These are phyloP conservation scores for Botryotinia globosa DNA, from an alignment of 2,329 filamentous ascomycete genomes.

Conservation along the genomic window DNA sequence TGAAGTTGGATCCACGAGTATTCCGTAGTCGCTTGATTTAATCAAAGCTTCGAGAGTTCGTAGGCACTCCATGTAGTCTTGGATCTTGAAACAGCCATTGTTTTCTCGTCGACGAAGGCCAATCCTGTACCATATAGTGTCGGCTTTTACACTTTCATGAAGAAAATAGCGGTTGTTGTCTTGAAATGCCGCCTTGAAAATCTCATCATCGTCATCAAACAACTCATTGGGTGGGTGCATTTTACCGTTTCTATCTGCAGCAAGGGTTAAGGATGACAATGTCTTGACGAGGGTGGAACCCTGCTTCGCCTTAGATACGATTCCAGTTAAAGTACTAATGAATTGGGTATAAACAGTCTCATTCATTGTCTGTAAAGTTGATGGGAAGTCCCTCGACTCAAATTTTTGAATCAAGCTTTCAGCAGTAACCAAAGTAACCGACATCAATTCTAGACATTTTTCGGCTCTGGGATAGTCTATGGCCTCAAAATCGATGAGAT, in stretches of 20 bases:
- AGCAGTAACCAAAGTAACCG: background rate
- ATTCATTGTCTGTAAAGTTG: constrained; percentile 10
- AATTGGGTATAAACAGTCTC: constrained; percentile 1
- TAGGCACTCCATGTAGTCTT: constrained; percentile 32
- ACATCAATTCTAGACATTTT: background rate
- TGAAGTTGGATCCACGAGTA: background rate
- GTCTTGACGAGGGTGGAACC: background rate
- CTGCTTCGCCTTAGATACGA: background rate
- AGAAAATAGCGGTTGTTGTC: constrained; percentile 28
- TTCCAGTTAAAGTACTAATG: background rate
- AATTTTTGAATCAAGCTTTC: constrained; percentile 22
- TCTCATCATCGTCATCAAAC: constrained; percentile 31
- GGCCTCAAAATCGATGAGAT: constrained; percentile 26
- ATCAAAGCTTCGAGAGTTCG: background rate
- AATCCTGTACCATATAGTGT: constrained; percentile 27
- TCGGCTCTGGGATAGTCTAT: background rate
- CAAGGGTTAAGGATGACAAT: constrained; percentile 21
- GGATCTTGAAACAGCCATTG: constrained; percentile 14
- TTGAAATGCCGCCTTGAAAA: constrained; percentile 36
- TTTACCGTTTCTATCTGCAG: constrained; percentile 27
- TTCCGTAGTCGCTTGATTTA: background rate
- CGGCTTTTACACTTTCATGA: constrained; percentile 24
- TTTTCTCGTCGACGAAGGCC: constrained; percentile 26
- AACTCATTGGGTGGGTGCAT: constrained; percentile 26
- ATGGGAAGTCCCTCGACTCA: constrained; percentile 23